phyloP scores from a whole-genome alignment of 345 rosid genomes.

The Hypericum androsaemum region DNA sequence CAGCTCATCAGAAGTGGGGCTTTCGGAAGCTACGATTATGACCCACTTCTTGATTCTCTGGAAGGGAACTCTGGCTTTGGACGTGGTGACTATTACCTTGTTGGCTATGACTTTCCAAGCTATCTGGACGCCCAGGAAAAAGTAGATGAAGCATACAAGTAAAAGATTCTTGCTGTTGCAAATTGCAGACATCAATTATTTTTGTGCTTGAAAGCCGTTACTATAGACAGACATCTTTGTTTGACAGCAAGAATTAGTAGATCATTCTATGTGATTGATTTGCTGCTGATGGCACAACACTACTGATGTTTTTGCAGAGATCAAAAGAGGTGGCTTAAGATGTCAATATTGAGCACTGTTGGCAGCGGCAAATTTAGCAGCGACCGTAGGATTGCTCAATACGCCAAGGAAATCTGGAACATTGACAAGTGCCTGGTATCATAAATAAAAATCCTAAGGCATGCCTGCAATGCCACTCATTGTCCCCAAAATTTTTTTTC shows the following conservation, averaged over 20 bases:
- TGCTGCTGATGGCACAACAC: too few relatives aligned
- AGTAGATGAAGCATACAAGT: constrained; percentile 88
- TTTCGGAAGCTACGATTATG: constrained; percentile 82
- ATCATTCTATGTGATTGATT: too few relatives aligned
- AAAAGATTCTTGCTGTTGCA: too few relatives aligned
- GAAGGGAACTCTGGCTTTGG: constrained; percentile 92
- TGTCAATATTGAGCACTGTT: constrained; percentile 89
- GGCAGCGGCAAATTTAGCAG: constrained; percentile 91
- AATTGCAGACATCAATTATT: too few relatives aligned
- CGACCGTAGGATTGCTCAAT: constrained; percentile 75
- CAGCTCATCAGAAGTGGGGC: constrained; percentile 72
- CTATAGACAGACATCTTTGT: too few relatives aligned
- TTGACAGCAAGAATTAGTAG: too few relatives aligned
- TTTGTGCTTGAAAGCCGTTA: too few relatives aligned
- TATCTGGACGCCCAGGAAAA: constrained; percentile 78
- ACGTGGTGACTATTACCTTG: constrained; percentile 90
- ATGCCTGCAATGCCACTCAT: not conserved
- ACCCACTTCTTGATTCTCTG: constrained; percentile 79
- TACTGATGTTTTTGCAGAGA: constrained; percentile 59
- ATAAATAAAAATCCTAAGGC: constrained; percentile 12
- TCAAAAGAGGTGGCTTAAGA: constrained; percentile 64
- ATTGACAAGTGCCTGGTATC: constrained; percentile 66
- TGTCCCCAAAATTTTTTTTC: too few relatives aligned
- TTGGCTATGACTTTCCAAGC: constrained; percentile 79
- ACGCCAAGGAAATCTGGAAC: constrained; percentile 90